phyloP scores from a whole-genome alignment of 202 grass and related monocot genomes.

The Saccharum hybrid region DNA sequence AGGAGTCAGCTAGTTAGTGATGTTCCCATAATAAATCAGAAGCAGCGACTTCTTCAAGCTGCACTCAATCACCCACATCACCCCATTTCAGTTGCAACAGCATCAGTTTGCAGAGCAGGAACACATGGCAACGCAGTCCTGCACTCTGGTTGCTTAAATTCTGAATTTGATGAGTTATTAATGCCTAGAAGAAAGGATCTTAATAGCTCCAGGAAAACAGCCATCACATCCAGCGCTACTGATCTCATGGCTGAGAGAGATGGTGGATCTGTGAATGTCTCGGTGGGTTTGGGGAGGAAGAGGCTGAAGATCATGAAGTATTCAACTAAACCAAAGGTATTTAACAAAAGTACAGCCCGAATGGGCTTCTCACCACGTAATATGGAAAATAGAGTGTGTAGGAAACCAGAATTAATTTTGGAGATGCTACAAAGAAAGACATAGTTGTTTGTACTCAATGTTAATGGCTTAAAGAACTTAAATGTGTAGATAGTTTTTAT shows the following conservation, averaged over 20 bases:
- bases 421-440: conserved; percentile 69
- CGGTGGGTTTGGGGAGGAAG: conserved; percentile 49
- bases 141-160: conserved; percentile 9
- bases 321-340: conserved; percentile 35
- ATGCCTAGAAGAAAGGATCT: conserved; percentile 20
- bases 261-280: conserved; percentile 43
- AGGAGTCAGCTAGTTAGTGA: conserved; percentile 52
- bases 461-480: not conserved
- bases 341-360: conserved; percentile 21
- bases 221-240: not conserved
- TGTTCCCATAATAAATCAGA: conserved; percentile 41
- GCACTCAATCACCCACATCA: conserved; percentile 49
- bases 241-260: not conserved
- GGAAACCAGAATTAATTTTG: conserved; percentile 64
- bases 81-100: conserved; percentile 54
- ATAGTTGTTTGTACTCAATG: conserved; percentile 21
- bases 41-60: conserved; percentile 52
- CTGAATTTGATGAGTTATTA: conserved; percentile 33
- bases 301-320: conserved; percentile 56
- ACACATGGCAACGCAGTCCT: not conserved
- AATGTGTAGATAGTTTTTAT: not conserved
- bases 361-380: not conserved
- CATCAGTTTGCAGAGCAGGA: conserved; percentile 36
- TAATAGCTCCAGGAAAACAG: not conserved
- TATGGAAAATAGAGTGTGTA: conserved; percentile 23